Base-by-base conservation (phyloP, 1,139 yeast species). In the Pneumocystis wakefieldiae region DNA sequence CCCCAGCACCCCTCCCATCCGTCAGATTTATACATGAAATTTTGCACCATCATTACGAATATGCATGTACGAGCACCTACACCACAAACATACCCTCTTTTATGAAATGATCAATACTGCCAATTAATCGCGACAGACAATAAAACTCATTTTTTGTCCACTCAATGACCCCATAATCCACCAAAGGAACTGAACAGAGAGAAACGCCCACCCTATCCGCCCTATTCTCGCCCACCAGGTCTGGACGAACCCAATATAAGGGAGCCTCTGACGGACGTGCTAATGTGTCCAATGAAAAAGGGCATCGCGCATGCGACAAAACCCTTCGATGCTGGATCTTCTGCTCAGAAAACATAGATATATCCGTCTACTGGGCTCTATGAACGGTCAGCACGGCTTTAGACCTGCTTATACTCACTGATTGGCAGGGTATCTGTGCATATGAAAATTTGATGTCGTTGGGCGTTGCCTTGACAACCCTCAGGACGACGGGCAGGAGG, bases 61-160 rank as follows among this genome's bases (percentile, higher is more conserved):
- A 36, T 36, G 8, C 38, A 2, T 14, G 7, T 10, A 36, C 2
- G 2, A 12, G 7, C 15, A 4, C 15, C 3, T 36, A 36, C 14
- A 3, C n/a, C n/a, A 12, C 62, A 36, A 62, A 53, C 37, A 61
- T 62, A 59, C 64, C 66, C 59, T 66, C 53, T 69, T 71, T 39
- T 67, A 65, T n/a, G 70, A 65, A 36, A 68, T 71, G 74, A 1
- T 76, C 71, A 1, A 88, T 88, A 24, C 76, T 71, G 0, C 86
- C 84, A 8, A 85, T 83, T n/a, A 85, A 76, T 67, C 78, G 78
- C 3, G 83, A 77, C 12, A 86, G 84, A 66, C 83, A 80, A 69
- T 84, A 86, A 64, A 81, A 77, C 59, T 80, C 76, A 67, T 80
- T 85, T 69, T 81, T 80, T 5, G 89, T 83, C 69, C 85, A 76